Conservation (phyloP, 2,329 filamentous ascomycete species). For the Penicillium hordei region DNA sequence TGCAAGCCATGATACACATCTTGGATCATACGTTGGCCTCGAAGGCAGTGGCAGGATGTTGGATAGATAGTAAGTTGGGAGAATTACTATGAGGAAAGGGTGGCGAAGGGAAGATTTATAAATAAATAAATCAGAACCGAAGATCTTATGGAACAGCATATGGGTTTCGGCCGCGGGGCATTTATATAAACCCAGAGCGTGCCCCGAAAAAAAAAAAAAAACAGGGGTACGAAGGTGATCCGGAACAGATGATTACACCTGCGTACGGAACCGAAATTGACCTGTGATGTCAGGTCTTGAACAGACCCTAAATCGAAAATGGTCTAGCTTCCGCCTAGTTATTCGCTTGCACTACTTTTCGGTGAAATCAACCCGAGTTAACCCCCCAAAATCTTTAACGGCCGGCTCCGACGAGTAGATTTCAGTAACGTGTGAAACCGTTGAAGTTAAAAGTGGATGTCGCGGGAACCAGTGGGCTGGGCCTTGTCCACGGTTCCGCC, state of each 20-base stretch:
- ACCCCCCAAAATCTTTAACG: constrained; percentile 15
- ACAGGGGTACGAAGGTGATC: constrained; percentile 9
- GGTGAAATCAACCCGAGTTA: constrained; percentile 23
- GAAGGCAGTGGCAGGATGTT: neutral
- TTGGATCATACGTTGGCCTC: constrained; percentile 10
- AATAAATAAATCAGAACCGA: constrained; percentile 8
- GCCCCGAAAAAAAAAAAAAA: constrained; percentile 4
- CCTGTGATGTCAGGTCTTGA: constrained; percentile 19
- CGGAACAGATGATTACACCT: constrained; percentile 16
- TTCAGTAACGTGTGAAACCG: constrained; percentile 15
- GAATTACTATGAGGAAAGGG: neutral
- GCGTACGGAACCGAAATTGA: constrained; percentile 13
- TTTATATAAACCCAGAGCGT: constrained; percentile 17
- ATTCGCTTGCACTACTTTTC: constrained; percentile 3
- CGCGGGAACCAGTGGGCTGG: constrained; percentile 5
- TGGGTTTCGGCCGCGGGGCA: constrained; percentile 11
- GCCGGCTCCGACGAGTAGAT: constrained; percentile 27
- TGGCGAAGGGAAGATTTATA: constrained; percentile 2
- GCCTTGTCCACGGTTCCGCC: neutral
- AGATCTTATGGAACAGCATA: constrained; percentile 11
- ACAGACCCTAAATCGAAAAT: constrained; percentile 3
- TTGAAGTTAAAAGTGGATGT: constrained; percentile 7
- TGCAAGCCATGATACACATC: constrained; percentile 21
- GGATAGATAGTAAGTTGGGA: constrained; percentile 5
- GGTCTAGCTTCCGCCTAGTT: neutral